Conservation (phyloP, 75 land plant species). For the Ceratopteris richardii region DNA sequence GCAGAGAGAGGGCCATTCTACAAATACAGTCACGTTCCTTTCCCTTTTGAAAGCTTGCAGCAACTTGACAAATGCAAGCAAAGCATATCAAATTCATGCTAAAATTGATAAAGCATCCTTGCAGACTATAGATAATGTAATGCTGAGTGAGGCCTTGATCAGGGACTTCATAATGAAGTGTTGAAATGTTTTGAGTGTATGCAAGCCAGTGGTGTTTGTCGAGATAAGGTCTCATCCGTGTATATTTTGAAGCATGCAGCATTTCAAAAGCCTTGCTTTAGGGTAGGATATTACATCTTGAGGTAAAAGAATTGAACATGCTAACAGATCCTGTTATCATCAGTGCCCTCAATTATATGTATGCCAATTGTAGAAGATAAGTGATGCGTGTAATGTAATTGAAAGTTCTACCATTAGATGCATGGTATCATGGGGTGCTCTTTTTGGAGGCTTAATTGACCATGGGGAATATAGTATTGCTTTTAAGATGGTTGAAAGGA, state of each 20-base stretch:
- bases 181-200: no score
- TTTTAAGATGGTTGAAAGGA: constrained; percentile 6
- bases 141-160: no score
- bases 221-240: no score
- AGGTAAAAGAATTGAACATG: not conserved
- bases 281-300: constrained; percentile 43
- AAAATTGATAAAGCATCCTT: no score
- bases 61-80: no score
- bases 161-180: no score
- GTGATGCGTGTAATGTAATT: constrained; percentile 2
- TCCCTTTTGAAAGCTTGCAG: no score
- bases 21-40: no score
- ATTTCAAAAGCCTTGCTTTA: constrained; percentile 28
- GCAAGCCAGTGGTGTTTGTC: no score
- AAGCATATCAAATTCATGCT: no score
- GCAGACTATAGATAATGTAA: no score
- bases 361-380: constrained; percentile 1
- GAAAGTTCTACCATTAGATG: not conserved
- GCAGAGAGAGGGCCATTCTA: no score
- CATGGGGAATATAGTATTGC: not conserved
- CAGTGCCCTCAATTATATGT: constrained; percentile 13
- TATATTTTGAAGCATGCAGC: constrained; percentile 69
- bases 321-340: not conserved
- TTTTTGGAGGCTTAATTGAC: constrained; percentile 8
- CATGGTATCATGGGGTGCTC: constrained; percentile 12